Percentiles rank a stretch among this genome's conserved stretches.
Evolutionary conservation across 768 basidiomycete species (phyloP).

Genomic region (Pleurotus platypus): DNA sequence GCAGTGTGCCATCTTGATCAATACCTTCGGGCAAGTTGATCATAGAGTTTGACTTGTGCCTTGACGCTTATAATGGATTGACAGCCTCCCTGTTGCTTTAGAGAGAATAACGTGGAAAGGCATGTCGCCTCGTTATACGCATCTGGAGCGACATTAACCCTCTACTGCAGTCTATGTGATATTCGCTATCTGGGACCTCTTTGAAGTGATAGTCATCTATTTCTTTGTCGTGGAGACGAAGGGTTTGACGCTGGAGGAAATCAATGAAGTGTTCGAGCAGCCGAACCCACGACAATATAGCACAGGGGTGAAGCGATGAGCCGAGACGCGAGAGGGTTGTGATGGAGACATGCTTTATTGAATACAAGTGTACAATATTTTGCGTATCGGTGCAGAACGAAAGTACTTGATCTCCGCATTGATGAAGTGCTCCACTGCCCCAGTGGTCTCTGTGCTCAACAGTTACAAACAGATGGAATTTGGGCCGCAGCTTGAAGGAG

Average conservation of each 20-base stretch:
- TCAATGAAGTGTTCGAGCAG: slow-evolving; percentile 52
- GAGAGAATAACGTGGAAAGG: slow-evolving; percentile 45
- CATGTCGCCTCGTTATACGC: slow-evolving; percentile 23
- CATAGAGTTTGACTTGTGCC: background rate
- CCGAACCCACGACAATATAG: slow-evolving; percentile 39
- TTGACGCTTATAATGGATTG: background rate
- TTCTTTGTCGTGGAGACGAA: slow-evolving; percentile 46
- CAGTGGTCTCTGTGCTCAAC: background rate
- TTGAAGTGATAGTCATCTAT: slow-evolving; percentile 44
- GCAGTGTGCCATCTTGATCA: slow-evolving; percentile 41
- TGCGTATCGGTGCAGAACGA: too few relatives aligned
- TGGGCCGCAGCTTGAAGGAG: slow-evolving; percentile 1
- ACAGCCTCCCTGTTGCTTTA: slow-evolving; percentile 43
- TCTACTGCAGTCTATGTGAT: slow-evolving; percentile 37
- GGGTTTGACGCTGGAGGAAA: slow-evolving; percentile 52
- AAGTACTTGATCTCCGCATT: too few relatives aligned
- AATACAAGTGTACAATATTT: too few relatives aligned
- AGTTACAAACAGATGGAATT: slow-evolving; percentile 6
- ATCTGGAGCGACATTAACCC: slow-evolving; percentile 45
- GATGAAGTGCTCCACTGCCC: background rate
- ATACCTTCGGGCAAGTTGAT: slow-evolving; percentile 42
- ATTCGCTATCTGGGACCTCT: slow-evolving; percentile 46
- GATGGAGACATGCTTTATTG: background rate
- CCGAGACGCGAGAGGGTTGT: background rate
- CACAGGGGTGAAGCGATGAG: slow-evolving; percentile 10